phyloP scores from a whole-genome alignment of 73 alveolate genomes.

The Symbiodinium natans region DNA sequence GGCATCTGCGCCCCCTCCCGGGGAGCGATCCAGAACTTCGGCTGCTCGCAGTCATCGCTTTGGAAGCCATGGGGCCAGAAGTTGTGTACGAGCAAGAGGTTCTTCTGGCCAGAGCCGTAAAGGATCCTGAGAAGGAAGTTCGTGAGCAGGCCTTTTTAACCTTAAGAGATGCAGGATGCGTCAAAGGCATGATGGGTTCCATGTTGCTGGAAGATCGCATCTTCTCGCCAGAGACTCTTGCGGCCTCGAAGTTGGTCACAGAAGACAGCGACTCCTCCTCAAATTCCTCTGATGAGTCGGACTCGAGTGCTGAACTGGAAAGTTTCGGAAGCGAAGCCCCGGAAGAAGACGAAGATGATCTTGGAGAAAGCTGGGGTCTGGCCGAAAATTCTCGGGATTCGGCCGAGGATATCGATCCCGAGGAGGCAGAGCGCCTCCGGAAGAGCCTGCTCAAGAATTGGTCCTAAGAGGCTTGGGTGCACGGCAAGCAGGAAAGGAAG shows the following conservation, averaged over 20 bases:
- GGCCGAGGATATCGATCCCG: background rate
- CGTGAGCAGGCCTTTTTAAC: slow-evolving; percentile 61
- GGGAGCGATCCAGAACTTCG: slow-evolving; percentile 64
- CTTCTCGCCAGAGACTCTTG: slow-evolving; percentile 66
- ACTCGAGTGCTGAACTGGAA: slow-evolving; percentile 25
- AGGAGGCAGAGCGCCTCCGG: slow-evolving; percentile 9
- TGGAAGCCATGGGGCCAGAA: slow-evolving; percentile 85
- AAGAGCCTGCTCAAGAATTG: background rate
- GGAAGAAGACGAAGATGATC: background rate
- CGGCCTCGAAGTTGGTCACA: slow-evolving; percentile 19
- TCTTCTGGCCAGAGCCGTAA: slow-evolving; percentile 60
- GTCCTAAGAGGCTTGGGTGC: background rate
- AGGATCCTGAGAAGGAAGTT: slow-evolving; percentile 44
- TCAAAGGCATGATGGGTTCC: slow-evolving; percentile 91
- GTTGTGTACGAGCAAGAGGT: slow-evolving; percentile 76
- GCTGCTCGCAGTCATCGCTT: slow-evolving; percentile 40
- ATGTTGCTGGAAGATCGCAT: slow-evolving; percentile 89
- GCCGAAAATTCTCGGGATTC: background rate
- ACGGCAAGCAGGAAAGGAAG: too few relatives aligned
- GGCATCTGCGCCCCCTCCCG: slow-evolving; percentile 60
- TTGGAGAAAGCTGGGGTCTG: background rate
- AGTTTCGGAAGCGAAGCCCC: background rate
- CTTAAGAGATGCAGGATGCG: slow-evolving; percentile 72
- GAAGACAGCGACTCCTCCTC: slow-evolving; percentile 33
- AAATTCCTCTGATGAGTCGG: background rate